These are phyloP conservation scores for Calendula officinalis DNA, from an alignment of 129 eudicot genomes.

Conservation along the genomic window DNA sequence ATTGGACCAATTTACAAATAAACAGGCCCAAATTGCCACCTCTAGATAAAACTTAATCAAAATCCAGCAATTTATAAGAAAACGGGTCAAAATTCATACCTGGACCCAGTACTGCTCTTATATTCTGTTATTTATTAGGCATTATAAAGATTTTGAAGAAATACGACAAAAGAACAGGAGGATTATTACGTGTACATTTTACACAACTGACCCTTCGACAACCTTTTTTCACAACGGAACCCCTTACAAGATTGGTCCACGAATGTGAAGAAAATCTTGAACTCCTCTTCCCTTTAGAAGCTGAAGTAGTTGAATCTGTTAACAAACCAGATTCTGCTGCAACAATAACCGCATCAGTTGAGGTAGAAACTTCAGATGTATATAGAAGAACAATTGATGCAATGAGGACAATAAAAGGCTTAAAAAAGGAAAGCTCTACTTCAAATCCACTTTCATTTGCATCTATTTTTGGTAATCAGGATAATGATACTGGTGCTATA, in stretches of 20 bases:
- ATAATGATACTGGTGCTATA: background rate
- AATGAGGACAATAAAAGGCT: conserved; percentile 15
- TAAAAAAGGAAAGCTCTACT: conserved; percentile 17
- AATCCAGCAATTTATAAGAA: background rate
- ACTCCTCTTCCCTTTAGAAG: conserved; percentile 17
- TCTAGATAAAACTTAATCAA: background rate
- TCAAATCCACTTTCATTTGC: conserved; percentile 16
- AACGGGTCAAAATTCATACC: background rate
- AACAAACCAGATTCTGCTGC: conserved; percentile 3
- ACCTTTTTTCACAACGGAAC: conserved; percentile 16
- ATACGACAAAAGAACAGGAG: conserved; percentile 18
- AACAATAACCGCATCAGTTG: background rate
- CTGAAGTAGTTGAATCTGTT: conserved; percentile 11
- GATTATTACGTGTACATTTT: conserved; percentile 9
- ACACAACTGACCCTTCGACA: conserved; percentile 15
- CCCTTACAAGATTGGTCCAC: conserved; percentile 16
- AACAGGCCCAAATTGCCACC: background rate
- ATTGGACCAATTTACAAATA: background rate
- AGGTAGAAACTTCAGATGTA: conserved; percentile 17
- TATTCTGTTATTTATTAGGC: background rate
- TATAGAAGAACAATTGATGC: conserved; percentile 14
- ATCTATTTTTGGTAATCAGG: conserved; percentile 20
- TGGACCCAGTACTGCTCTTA: background rate
- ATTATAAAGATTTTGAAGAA: conserved; percentile 20
- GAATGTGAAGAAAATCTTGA: conserved; percentile 21